Evolutionary conservation across 2,329 filamentous ascomycete genomes (phyloP).

Genomic region (Juglanconis oblonga): DNA sequence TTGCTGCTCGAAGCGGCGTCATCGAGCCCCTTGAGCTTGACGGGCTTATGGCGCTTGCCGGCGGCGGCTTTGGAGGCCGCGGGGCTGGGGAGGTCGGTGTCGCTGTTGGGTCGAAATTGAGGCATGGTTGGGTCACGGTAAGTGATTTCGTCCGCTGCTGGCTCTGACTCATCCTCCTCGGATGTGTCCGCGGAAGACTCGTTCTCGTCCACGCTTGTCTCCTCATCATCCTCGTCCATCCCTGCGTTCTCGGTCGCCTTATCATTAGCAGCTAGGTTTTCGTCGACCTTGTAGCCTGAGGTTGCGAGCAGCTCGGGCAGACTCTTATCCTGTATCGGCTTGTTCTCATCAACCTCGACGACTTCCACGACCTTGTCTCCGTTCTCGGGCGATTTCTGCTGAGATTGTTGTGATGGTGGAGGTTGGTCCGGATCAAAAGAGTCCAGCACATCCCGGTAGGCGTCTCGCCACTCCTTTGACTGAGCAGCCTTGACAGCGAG

Average conservation of each 20-base stretch:
- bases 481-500: slow-evolving; percentile 65
- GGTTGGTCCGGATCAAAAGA: slow-evolving; percentile 32
- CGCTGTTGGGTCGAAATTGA: slow-evolving; percentile 62
- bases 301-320: slow-evolving; percentile 40
- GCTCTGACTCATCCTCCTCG: slow-evolving; percentile 11
- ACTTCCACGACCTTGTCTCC: slow-evolving; percentile 22
- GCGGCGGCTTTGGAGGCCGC: neutral
- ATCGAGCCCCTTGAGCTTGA: slow-evolving; percentile 12
- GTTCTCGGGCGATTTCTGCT: slow-evolving; percentile 18
- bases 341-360: slow-evolving; percentile 18
- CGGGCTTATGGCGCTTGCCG: neutral
- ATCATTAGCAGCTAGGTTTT: slow-evolving; percentile 8
- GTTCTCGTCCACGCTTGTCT: slow-evolving; percentile 19
- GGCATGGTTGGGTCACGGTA: slow-evolving; percentile 63
- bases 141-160: slow-evolving; percentile 22
- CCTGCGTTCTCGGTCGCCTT: slow-evolving; percentile 17
- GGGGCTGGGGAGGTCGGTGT: slow-evolving; percentile 21
- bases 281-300: slow-evolving; percentile 43
- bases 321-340: slow-evolving; percentile 27
- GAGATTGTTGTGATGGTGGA: neutral
- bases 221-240: slow-evolving; percentile 4
- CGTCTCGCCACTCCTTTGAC: slow-evolving; percentile 60
- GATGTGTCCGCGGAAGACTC: slow-evolving; percentile 7
- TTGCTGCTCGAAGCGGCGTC: slow-evolving; percentile 15
- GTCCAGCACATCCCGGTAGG: slow-evolving; percentile 48